Base-by-base conservation (phyloP, 192 early-diverging fungal genomes). In the Entomortierella lignicola region DNA sequence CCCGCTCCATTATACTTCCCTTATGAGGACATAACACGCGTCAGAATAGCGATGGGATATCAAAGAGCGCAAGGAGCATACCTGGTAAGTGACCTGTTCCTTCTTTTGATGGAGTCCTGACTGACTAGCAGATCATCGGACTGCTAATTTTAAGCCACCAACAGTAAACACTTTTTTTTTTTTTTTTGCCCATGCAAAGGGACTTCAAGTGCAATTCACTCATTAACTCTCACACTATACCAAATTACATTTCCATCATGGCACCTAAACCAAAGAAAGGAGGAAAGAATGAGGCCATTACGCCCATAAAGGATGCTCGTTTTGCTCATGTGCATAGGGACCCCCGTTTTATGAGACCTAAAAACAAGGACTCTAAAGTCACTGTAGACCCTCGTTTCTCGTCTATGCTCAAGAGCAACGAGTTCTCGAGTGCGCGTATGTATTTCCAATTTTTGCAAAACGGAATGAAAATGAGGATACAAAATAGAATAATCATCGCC, bases 311-410 rank as follows among this genome's bases (percentile, higher is more conserved):
- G 6, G 96, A 97, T 80, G 69, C 89, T 47, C 90, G 96, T 54
- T 98, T 98, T 75, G 64, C 85, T 5, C 89, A 89, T 69, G 88
- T 96, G 21, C 91, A 92, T 60, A 81, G 86, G 15, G 96, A 99
- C 80, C 95, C 96, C 55, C 90, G 95, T 1, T 89, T 89, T 64
- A 62, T 82, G 60, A 82, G 89, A 66, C 89, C 96, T 26, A 91
- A 91, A 62, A 95, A 94, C 83, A 90, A 89, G 66, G 90, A 91
- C 54, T 82, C 80, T 52, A 98, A 99, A 77, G 88, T 99, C 57
- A 88, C 88, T 15, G 88, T 99, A 31, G 97, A 99, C 87, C 85
- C 89, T 66, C 92, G 97, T 47, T 99, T 99, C 80, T 69, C 87
- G 12, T 80, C 85, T 23, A 94, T 99, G 92, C 86, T 98, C 65